Percentiles rank a stretch among this genome's conserved stretches.
Evolutionary conservation across 2,329 filamentous ascomycete species (phyloP).

Genomic region (Conoideocrella luteorostrata): DNA sequence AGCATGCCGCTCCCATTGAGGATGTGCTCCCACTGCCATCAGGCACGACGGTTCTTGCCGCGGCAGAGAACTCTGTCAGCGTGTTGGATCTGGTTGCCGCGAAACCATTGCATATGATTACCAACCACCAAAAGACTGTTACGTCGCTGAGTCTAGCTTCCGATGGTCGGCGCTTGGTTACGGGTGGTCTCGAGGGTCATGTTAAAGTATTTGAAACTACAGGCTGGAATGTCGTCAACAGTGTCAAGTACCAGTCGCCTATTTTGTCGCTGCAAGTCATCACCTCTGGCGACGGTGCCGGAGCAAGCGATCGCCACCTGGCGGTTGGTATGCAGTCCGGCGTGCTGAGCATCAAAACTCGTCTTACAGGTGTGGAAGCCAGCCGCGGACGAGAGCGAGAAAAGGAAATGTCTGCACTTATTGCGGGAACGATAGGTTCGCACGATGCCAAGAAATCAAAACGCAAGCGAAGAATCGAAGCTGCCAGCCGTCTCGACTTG

Average conservation of each 20-base stretch:
- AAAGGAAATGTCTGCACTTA: constrained; percentile 76
- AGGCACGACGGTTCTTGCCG: constrained; percentile 78
- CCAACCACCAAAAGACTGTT: constrained; percentile 96
- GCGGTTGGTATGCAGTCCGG: constrained; percentile 93
- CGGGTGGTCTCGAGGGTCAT: constrained; percentile 87
- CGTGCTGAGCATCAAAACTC: constrained; percentile 81
- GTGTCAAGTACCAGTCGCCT: constrained; percentile 86
- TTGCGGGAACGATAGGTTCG: constrained; percentile 70
- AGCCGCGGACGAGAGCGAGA: constrained; percentile 67
- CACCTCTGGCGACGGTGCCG: constrained; percentile 25
- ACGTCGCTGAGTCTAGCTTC: constrained; percentile 80
- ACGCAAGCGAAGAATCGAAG: constrained; percentile 52
- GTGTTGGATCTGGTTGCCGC: constrained; percentile 90
- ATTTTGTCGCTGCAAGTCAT: constrained; percentile 80
- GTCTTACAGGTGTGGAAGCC: constrained; percentile 78
- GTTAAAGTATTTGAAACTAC: constrained; percentile 95
- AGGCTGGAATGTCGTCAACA: constrained; percentile 93
- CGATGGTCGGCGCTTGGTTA: constrained; percentile 72
- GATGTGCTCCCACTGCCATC: constrained; percentile 80
- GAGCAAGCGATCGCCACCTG: constrained; percentile 79
- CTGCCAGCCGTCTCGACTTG: constrained; percentile 60
- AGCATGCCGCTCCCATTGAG: constrained; percentile 85
- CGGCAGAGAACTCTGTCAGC: constrained; percentile 79
- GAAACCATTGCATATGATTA: constrained; percentile 77
- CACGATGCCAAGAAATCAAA: constrained; percentile 68